Base-by-base conservation (phyloP, 1,284 basidiomycete species). In the Boletus hoseneyae region DNA sequence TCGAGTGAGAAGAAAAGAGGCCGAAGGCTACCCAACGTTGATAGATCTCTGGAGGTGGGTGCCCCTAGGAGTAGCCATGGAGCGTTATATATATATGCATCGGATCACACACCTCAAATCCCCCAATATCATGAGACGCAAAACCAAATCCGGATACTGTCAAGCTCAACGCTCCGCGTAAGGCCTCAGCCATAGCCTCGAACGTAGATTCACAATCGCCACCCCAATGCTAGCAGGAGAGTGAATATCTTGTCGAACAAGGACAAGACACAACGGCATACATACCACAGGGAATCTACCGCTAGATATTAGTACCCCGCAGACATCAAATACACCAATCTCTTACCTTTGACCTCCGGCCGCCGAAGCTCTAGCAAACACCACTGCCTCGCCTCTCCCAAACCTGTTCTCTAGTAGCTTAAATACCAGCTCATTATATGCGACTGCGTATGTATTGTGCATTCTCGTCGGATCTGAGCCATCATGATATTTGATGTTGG, bases 1-100 rank as follows among this genome's bases (percentile, higher is more conserved):
- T 78, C 15, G 85, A 86, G 60, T 87, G 83, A 35, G 81, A 82
- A 18, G 81, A 83, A 66, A 85, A 85, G 15, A 85, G 65, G 3
- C 83, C 82, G 63, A 84, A 87, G 2, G 83, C 83, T n/a, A 86
- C 78, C 86, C 85, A 88, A 35, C 87, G 82, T 58, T 83, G 79
- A 63, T 86, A 88, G 33, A 88, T 79, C 56, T 83, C 82, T 0
- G 82, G 77, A 19, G 82, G 79, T 8, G 85, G 85, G 51, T 80
- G 81, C 12, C 84, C 85, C 77, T 76, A 39, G 36, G 40, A 27
- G 39, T 1, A 33, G 15, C 2, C 9, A 13, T 56, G 19, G 16
- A 27, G n/a, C 9, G 3, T 33, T 27, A 36, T 36, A 3, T 25
- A 10, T 37, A 4, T 25, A 6, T 32, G 27, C 23, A 38, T 35